These are phyloP conservation scores for Xylaria palmicola DNA, from an alignment of 495 filamentous ascomycete genomes.

Conservation along the genomic window DNA sequence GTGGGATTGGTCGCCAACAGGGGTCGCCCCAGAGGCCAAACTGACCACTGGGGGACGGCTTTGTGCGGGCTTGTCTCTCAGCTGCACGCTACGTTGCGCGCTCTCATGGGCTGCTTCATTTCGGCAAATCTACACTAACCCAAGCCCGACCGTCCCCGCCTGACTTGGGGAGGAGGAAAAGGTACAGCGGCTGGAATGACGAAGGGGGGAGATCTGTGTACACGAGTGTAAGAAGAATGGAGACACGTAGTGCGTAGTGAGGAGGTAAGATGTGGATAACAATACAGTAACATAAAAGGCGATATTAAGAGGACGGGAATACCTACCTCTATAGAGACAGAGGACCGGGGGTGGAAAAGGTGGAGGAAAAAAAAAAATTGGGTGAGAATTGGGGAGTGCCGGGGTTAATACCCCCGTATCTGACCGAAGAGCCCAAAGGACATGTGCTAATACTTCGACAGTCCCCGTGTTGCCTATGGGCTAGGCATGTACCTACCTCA, in stretches of 20 bases:
- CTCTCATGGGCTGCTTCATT: slow-evolving; percentile 19
- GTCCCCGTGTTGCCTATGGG: slow-evolving; percentile 3
- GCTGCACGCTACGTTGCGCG: slow-evolving; percentile 19
- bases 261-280: not conserved
- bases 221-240: not conserved
- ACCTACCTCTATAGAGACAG: not conserved
- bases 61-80: slow-evolving; percentile 14
- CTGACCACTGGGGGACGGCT: slow-evolving; percentile 16
- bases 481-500: not conserved
- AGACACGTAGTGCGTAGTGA: not conserved
- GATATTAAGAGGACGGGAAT: not conserved
- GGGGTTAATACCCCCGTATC: slow-evolving; percentile 9
- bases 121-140: slow-evolving; percentile 18
- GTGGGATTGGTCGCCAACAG: slow-evolving; percentile 22
- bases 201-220: not conserved
- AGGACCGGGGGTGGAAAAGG: not conserved
- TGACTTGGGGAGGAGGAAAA: slow-evolving; percentile 2
- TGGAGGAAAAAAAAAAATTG: not conserved
- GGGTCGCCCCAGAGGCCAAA: slow-evolving; percentile 24
- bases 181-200: not conserved
- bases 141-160: slow-evolving; percentile 13
- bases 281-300: not conserved
- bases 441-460: not conserved
- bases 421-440: slow-evolving; percentile 8
- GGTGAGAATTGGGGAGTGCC: slow-evolving; percentile 7